Evolutionary conservation across 805 yeast genomes (phyloP), one percentile per base, ranked within the genome.

Genomic region (Candida jianshihensis): DNA sequence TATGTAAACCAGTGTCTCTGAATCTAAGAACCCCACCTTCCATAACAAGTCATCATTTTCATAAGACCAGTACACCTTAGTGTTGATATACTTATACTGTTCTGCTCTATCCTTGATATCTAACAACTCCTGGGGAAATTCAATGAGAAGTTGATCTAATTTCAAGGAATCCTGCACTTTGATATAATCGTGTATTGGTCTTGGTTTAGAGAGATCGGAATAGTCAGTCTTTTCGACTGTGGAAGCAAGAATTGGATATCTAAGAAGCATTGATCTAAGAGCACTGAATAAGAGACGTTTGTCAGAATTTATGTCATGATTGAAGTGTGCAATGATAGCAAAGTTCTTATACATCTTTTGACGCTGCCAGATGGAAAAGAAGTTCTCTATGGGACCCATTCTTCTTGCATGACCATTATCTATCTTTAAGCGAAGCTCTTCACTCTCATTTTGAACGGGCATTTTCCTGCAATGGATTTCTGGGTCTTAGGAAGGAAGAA

Each of bases 381-480:
- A 49, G 39, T 49, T 49, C 39, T 49, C 54, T 5, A 48, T 36
- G 14, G 42, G 30, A 10, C 53, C 53, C 21, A 43, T 39, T 11
- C 51, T 38, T 24, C 54, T 40, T 6, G 49, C 47, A 34, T 48
- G 53, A 7, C 50, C 50, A 6, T 36, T 41, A 4, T 27, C 19
- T 6, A 26, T 26, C 29, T 26, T 26, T 6, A 26, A n/a, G 7
- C 15, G 16, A 9, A 26, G 18, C 9, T 26, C 29, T 6, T 26
- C 29, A 17, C 26, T 24, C 7, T 20, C 9, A 7, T 17, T 19
- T 9, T 24, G 26, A 10, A 10, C 13, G 8, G 13, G n/a, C n/a
- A n/a, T n/a, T n/a, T n/a, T n/a, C n/a, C n/a, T n/a, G n/a, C n/a
- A n/a, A n/a, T n/a, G n/a, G n/a, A n/a, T n/a, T n/a, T n/a, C n/a